A percentile compares a stretch with the other conserved stretches of the same genome.
Evolutionary conservation across 1,139 yeast genomes (phyloP).

Genomic region (Zhuliangozyma parablackwelliae): DNA sequence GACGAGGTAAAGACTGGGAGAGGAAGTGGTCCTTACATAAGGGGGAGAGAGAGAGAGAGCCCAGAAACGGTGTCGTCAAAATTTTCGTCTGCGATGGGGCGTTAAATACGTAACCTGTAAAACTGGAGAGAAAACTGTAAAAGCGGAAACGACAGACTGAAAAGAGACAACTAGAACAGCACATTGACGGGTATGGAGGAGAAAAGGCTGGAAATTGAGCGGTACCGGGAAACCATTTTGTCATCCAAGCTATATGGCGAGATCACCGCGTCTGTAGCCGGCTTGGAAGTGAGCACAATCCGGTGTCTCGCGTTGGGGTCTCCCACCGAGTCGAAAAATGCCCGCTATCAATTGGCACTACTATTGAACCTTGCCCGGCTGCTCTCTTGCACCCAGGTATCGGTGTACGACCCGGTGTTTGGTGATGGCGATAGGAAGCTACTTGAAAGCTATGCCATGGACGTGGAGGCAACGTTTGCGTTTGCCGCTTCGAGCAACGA

Average conservation of each 20-base stretch:
- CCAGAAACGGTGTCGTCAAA: too few species aligned
- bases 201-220: too few species aligned
- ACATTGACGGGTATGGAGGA: too few species aligned
- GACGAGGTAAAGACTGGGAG: neutral
- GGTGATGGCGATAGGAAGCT: slow-evolving; percentile 36
- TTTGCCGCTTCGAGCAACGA: slow-evolving; percentile 8
- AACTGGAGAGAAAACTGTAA: too few species aligned
- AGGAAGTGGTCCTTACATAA: neutral
- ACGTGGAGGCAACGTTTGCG: slow-evolving; percentile 20
- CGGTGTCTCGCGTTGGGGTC: slow-evolving; percentile 75
- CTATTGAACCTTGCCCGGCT: slow-evolving; percentile 33
- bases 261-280: slow-evolving; percentile 8
- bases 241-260: slow-evolving; percentile 21
- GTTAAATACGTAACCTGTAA: too few species aligned
- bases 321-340: slow-evolving; percentile 52
- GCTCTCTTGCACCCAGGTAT: slow-evolving; percentile 23
- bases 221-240: slow-evolving; percentile 10
- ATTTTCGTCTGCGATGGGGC: too few species aligned
- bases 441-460: slow-evolving; percentile 16
- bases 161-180: too few species aligned
- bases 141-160: too few species aligned
- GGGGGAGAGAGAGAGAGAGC: too few species aligned
- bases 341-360: slow-evolving; percentile 63
- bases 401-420: slow-evolving; percentile 66
- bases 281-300: slow-evolving; percentile 22